Evolutionary conservation across 257 asterid genomes (phyloP).

Genomic region (Solanum verrucosum): DNA sequence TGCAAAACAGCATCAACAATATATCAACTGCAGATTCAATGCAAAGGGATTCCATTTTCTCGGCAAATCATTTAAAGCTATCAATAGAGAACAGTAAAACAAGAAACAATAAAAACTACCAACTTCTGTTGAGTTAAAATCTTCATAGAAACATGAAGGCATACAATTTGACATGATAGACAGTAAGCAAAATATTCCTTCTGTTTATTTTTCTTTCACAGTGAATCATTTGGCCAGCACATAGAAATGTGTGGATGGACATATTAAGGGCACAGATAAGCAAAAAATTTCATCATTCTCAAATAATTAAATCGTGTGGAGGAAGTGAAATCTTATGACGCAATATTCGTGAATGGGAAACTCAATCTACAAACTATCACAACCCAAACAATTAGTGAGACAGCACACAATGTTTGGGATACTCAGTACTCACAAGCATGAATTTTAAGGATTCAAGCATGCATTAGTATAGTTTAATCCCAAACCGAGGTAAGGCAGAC

Average conservation of each 20-base stretch:
- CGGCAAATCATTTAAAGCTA: neutral
- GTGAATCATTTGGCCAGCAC: neutral
- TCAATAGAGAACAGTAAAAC: neutral
- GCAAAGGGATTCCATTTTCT: neutral
- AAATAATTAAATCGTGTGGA: neutral
- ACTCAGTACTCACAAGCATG: neutral
- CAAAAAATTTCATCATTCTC: neutral
- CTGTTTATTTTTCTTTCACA: neutral
- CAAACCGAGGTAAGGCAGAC: neutral
- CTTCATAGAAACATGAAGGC: neutral
- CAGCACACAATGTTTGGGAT: neutral
- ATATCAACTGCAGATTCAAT: neutral
- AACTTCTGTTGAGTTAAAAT: neutral
- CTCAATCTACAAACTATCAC: neutral
- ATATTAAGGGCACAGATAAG: neutral
- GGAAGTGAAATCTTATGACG: neutral
- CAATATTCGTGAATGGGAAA: neutral
- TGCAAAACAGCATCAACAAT: slow-evolving; percentile 22
- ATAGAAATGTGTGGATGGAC: neutral
- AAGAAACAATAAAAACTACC: neutral
- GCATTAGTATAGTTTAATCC: neutral
- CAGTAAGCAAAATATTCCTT: neutral
- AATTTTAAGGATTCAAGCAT: neutral
- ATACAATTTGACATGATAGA: neutral
- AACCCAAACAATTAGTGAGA: neutral